Evolutionary conservation across 2,329 filamentous ascomycete species (phyloP).

Genomic region (Aureobasidium sp.): DNA sequence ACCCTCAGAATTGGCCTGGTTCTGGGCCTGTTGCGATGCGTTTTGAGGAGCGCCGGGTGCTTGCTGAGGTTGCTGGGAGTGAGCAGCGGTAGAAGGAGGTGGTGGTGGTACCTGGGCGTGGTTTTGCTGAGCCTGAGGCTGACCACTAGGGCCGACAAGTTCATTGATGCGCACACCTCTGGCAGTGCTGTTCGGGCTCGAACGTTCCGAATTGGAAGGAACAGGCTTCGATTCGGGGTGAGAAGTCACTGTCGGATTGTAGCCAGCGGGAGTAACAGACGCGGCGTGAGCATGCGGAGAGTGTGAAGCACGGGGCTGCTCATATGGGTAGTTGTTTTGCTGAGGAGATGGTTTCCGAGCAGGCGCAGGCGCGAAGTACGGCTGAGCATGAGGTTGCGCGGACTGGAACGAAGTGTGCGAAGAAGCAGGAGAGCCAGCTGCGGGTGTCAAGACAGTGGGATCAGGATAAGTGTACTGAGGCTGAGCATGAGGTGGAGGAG

Average conservation of each 20-base stretch:
- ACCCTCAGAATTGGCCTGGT: conserved; percentile 35
- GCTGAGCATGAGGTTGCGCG: conserved; percentile 27
- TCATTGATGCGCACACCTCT: conserved; percentile 26
- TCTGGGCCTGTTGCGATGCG: background rate
- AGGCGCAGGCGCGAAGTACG: conserved; percentile 33
- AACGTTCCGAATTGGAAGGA: conserved; percentile 30
- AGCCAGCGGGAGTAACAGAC: background rate
- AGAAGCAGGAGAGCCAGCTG: conserved; percentile 39
- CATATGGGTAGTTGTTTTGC: conserved; percentile 35
- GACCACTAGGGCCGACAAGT: conserved; percentile 26
- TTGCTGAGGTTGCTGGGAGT: conserved; percentile 14
- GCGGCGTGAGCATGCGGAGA: conserved; percentile 37
- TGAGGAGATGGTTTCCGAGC: conserved; percentile 37
- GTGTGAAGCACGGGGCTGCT: conserved; percentile 35
- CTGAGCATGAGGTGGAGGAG: background rate
- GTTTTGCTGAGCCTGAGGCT: conserved; percentile 9
- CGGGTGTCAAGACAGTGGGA: conserved; percentile 37
- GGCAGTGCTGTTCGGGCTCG: conserved; percentile 28
- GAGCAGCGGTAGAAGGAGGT: conserved; percentile 14
- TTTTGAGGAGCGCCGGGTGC: conserved; percentile 3
- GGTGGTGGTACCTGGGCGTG: conserved; percentile 9
- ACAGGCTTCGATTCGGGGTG: conserved; percentile 24
- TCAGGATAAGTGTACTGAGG: conserved; percentile 38
- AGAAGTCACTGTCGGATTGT: conserved; percentile 9
- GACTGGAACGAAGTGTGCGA: conserved; percentile 33